Evolutionary conservation across 2,329 filamentous ascomycete genomes (phyloP).

Genomic region (Venturia aucupariae): DNA sequence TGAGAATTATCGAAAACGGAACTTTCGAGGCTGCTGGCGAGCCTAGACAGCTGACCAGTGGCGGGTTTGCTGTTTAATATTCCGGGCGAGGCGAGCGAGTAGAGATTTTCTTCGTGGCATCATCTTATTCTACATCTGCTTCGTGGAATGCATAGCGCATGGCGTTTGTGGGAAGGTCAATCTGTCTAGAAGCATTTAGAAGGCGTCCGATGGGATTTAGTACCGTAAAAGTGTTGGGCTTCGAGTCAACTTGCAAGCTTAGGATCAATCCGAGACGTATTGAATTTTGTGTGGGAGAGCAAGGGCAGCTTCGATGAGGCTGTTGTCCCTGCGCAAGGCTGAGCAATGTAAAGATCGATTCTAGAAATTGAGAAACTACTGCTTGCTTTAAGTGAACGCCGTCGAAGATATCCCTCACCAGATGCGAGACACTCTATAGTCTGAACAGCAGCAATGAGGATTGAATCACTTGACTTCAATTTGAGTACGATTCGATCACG

Average conservation of each 20-base stretch:
- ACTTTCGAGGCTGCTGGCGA: slow-evolving; percentile 71
- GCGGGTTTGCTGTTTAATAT: slow-evolving; percentile 11
- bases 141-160: background rate
- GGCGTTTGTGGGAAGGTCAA: background rate
- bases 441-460: background rate
- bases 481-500: background rate
- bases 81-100: no score
- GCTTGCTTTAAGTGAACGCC: background rate
- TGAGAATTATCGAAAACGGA: slow-evolving; percentile 53
- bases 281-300: no score
- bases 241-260: no score
- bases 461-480: background rate
- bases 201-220: background rate
- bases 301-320: no score
- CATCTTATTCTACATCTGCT: no score
- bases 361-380: background rate
- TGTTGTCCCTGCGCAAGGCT: background rate
- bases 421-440: background rate
- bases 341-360: background rate
- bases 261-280: no score
- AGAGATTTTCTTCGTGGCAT: no score
- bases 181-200: background rate
- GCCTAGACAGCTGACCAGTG: slow-evolving; percentile 31
- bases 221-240: no score
- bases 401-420: background rate